Evolutionary conservation across 768 basidiomycete genomes (phyloP), one percentile per base, ranked within the genome.

Genomic region (Mycena filopes): DNA sequence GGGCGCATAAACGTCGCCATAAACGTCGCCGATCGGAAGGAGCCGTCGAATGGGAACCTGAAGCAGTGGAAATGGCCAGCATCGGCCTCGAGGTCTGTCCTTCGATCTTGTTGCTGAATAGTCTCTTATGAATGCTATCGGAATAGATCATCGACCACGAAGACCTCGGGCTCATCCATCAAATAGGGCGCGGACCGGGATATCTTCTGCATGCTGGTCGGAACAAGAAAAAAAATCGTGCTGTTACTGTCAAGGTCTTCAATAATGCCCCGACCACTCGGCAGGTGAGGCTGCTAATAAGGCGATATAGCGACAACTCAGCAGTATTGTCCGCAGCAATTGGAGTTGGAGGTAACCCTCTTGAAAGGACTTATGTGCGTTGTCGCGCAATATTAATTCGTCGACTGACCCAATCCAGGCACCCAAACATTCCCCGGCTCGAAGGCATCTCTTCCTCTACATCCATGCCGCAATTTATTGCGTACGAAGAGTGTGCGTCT

Each of bases 191-290:
- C n/a, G 58, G 58, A 1, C 40, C 58, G 12, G 48, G 48, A 41
- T 60, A 60, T 33, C 18, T 20, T 21, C 48, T 60, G 38, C 58
- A 60, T 41, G 48, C 58, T 15, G 58, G 36, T 26, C 2, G 28
- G 7, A 31, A 18, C 26, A 60, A 50, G 33, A n/a, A n/a, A n/a
- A n/a, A n/a, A n/a, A 21, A 26, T 18, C 58, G 58, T 1, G 26
- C 58, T 12, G 38, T 60, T 6, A 31, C 41, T 9, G 48, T 60
- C 5, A 60, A 60, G 20, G 58, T 60, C 29, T 60, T 60, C 25
- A 42, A 60, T 31, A 0, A 20, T 0, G 38, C 38, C 2, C 20
- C 47, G 12, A 25, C 18, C 38, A 40, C n/a, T 10, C 25, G 26
- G 6, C 11, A 60, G 47, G 41, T 50, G 23, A 13, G 20, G 11